Evolutionary conservation across 2,329 filamentous ascomycete genomes (phyloP), one percentile per base, ranked within the genome.

Genomic region (Rutstroemia sp.): DNA sequence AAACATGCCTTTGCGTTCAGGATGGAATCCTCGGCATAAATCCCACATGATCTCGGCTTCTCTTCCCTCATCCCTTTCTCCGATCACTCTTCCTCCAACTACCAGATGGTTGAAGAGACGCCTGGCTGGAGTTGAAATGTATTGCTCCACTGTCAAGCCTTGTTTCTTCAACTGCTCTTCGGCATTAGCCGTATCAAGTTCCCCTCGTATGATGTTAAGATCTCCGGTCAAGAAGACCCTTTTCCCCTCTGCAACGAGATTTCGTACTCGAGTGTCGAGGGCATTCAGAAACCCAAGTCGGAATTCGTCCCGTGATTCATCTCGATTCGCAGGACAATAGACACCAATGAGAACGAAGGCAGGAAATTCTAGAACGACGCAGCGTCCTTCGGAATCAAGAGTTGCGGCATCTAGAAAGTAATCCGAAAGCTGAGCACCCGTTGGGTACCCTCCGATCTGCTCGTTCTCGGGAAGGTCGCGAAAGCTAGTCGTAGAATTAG

Each of bases 341-440:
- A 95, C 86, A 4, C 92, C 94, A 51, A 99, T 81, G 16, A 99
- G 79, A 4, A 99, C 90, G 69, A 99, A 97, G 3, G 90, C 92
- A 0, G 91, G 89, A 64, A 99, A 97, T 68, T 97, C 94, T 3
- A 99, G 78, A 45, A 96, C 78, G 7, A 97, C 83, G 64, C 91
- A 96, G 48, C 94, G 86, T 0, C 94, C 94, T 75, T 99, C 94
- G 0, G 89, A 88, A 69, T 99, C 94, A 7, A 97, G 80, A 0
- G 78, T 78, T 2, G 78, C 76, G 44, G 89, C 83, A 65, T 96
- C 89, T 4, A 90, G 72, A 19, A 70, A 69, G n/a, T 79, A 73
- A 10, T 78, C 75, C 0, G 77, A 74, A 1, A 95, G 76, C 66
- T 96, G 91, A 17, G 78, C 76, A 0, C 77, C 71, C 1, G 77